A percentile compares a stretch with the other conserved stretches of the same genome.
These are phyloP conservation scores for Pyrrhoderma noxium DNA, from an alignment of 1,284 basidiomycete genomes.

Conservation along the genomic window DNA sequence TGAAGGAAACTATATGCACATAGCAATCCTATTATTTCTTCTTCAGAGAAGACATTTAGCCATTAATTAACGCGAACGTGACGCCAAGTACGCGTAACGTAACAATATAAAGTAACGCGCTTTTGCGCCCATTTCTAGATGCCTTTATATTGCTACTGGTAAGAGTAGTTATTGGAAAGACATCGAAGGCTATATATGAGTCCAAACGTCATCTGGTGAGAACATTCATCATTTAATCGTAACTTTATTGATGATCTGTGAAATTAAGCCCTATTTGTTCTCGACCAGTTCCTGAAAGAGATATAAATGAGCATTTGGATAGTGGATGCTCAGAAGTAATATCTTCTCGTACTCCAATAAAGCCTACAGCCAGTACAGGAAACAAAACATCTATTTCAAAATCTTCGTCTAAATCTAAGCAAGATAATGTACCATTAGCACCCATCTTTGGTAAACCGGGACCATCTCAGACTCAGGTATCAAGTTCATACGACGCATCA, in stretches of 20 bases:
- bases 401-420: background rate
- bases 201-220: conserved; percentile 10
- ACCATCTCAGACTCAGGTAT: conserved; percentile 3
- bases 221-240: background rate
- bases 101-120: no score
- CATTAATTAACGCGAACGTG: no score
- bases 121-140: no score
- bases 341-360: conserved; percentile 17
- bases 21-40: no score
- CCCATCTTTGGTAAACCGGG: conserved; percentile 16
- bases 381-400: conserved; percentile 8
- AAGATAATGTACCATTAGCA: conserved; percentile 4
- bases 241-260: background rate
- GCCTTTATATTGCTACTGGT: no score
- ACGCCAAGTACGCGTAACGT: no score
- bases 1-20: no score
- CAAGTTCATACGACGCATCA: background rate
- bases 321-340: conserved; percentile 31
- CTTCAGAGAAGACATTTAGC: no score
- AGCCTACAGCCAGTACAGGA: conserved; percentile 14
- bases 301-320: conserved; percentile 46
- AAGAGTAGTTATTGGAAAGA: no score
- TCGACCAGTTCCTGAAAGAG: conserved; percentile 31
- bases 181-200: no score
- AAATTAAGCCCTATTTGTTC: conserved; percentile 41